phyloP scores from a whole-genome alignment of 1,284 basidiomycete species.

The Heterobasidion parviporum region DNA sequence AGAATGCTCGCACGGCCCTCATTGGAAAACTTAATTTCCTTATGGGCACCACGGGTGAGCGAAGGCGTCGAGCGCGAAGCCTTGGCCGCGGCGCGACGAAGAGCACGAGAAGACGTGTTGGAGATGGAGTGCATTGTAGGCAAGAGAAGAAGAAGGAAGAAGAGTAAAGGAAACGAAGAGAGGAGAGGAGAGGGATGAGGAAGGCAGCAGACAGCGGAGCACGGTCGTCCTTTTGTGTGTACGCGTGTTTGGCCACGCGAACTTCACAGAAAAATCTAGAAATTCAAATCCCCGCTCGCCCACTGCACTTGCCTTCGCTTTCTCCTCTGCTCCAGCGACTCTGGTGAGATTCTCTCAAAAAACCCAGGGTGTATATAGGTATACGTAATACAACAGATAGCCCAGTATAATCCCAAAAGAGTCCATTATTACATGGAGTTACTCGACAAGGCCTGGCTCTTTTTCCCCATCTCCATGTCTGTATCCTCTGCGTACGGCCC shows the following conservation, averaged over 20 bases:
- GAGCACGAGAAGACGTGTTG: conserved; percentile 32
- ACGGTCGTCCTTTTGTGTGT: not conserved
- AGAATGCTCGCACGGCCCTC: conserved; percentile 92
- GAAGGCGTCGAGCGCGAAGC: conserved; percentile 32
- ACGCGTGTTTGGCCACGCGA: not conserved
- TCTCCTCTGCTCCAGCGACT: no score
- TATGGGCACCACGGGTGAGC: conserved; percentile 72
- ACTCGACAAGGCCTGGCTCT: not conserved
- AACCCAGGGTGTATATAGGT: not conserved
- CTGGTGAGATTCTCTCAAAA: no score
- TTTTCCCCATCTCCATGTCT: not conserved
- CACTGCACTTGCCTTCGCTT: no score
- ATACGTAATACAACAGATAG: not conserved
- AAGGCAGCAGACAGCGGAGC: not conserved
- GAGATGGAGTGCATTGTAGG: conserved; percentile 29
- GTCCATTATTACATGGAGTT: not conserved
- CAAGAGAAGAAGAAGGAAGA: conserved; percentile 1
- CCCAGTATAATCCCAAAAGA: no score
- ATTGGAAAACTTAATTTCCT: conserved; percentile 97
- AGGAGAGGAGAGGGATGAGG: not conserved
- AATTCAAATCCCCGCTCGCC: not conserved
- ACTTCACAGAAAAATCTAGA: not conserved
- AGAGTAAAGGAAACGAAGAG: not conserved
- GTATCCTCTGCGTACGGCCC: not conserved
- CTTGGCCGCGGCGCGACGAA: conserved; percentile 35